Evolutionary conservation across 2,329 filamentous ascomycete genomes (phyloP), one percentile per base, ranked within the genome.

Genomic region (Aspergillus uvarum): DNA sequence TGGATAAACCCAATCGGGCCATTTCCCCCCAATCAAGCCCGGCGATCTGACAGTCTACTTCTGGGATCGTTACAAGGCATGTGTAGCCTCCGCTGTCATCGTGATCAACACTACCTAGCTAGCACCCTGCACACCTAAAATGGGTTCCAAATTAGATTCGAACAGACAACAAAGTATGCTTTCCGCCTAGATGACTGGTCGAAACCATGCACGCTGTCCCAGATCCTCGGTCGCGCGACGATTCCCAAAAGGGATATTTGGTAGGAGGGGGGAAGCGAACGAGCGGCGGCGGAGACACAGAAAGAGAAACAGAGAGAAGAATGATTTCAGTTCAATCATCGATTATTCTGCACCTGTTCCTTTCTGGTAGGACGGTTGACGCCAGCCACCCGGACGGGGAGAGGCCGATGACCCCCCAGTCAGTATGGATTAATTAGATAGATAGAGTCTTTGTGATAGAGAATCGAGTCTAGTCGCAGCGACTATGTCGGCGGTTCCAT

Each of bases 401-500:
- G 21, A 22, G 8, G 19, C 51, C 32, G 14, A 53, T 19, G 21
- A 10, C 32, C n/a, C 7, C n/a, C 7, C 32, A 8, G 12, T 29
- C 32, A 5, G 12, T 29, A 38, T 53, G 12, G 14, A n/a, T 31
- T 10, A 29, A 29, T 29, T 29, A 16, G 48, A 51, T 44, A 44
- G 38, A 44, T 44, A 16, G 38, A 44, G 11, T 35, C 32, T 44
- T 19, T 44, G 12, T 16, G 16, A 19, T 16, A 44, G 14, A 44
- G 38, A 44, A 44, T 31, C 5, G 48, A 31, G 26, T 51, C 51
- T 59, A 54, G 56, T 63, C 58, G 35, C 21, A 58, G 56, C 53
- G 32, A 50, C 56, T 54, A 60, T 59, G 42, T 47, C 16, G 11
- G n/a, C 35, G 48, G 64, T 65, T 65, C 63, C 59, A 62, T 62